Evolutionary conservation across 805 yeast genomes (phyloP), one percentile per base, ranked within the genome.

Genomic region (Alloascoidea africana): DNA sequence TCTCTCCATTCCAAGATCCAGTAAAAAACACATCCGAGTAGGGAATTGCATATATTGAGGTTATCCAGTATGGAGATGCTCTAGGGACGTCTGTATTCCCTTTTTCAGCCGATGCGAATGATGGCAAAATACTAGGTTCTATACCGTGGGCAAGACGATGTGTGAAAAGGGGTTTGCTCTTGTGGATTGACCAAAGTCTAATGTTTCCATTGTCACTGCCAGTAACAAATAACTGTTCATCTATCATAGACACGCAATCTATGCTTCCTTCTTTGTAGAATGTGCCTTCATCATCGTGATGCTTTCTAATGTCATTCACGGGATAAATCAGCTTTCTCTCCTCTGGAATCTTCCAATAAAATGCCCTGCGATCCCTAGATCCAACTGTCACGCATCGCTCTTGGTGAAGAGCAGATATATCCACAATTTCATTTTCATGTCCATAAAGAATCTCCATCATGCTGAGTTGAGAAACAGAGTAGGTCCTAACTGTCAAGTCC

Each of bases 351-450:
- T 91, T 91, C 98, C 98, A 91, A 49, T 83, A 64, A 78, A 93
- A 80, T 5, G 89, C 96, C 3, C 96, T 83, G 50, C 93, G 76
- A 59, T 91, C 98, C 48, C 97, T 73, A 2, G 94, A 68, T 14
- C 98, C 98, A 19, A 89, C 97, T 17, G 94, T 84, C 14, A 91
- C 87, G 63, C 98, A 91, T 41, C 96, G 73, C 52, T 91, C 97
- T 55, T 76, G 76, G 5, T 73, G 71, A 42, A 91, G 62, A 0
- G 96, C 85, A 16, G 85, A 62, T 38, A 91, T 77, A 51, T 78
- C 96, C 33, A 71, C 68, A 34, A 89, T 87, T 39, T 72, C 63
- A 53, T 91, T 98, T 60, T 91, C 97, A 58, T 91, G 98, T 2
- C 98, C 98, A 54, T 84, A 91, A 35, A 91, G 62, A 3, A 83